Percentiles rank a stretch among this genome's conserved stretches.
Conservation (phyloP, 495 filamentous ascomycete species). For the Hypoxylon crocopeplum region DNA sequence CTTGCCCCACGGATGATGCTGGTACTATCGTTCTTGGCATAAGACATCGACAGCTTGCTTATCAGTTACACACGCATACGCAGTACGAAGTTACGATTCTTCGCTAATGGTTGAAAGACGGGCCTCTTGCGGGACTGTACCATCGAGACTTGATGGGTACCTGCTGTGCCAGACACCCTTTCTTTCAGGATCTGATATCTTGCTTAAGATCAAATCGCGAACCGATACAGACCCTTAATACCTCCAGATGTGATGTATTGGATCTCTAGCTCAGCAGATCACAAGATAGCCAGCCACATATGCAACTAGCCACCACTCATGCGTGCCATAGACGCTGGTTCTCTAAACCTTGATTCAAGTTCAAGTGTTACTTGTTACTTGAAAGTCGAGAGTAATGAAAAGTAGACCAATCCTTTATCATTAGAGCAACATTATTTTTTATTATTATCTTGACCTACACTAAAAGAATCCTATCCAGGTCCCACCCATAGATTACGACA, state of each 20-base stretch:
- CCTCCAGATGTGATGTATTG: background rate
- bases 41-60: constrained; percentile 28
- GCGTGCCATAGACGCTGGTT: background rate
- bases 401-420: no score
- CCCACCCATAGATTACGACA: no score
- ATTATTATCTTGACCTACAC: no score
- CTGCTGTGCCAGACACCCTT: constrained; percentile 1
- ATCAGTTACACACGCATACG: constrained; percentile 19
- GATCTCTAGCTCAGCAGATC: constrained; percentile 1
- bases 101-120: constrained; percentile 2
- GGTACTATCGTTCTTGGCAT: constrained; percentile 24
- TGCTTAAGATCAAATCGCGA: constrained; percentile 11
- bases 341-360: constrained; percentile 21
- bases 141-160: background rate
- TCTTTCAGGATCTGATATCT: constrained; percentile 3
- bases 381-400: constrained; percentile 15
- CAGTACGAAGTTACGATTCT: constrained; percentile 15
- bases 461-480: no score
- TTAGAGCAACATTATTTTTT: no score
- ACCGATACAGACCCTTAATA: constrained; percentile 8
- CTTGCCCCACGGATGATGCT: constrained; percentile 38
- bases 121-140: constrained; percentile 16
- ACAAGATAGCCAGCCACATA: constrained; percentile 13
- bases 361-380: constrained; percentile 10
- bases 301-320: constrained; percentile 7